phyloP scores from a whole-genome alignment of 306 rosid species.

The Dicorynia guianensis region DNA sequence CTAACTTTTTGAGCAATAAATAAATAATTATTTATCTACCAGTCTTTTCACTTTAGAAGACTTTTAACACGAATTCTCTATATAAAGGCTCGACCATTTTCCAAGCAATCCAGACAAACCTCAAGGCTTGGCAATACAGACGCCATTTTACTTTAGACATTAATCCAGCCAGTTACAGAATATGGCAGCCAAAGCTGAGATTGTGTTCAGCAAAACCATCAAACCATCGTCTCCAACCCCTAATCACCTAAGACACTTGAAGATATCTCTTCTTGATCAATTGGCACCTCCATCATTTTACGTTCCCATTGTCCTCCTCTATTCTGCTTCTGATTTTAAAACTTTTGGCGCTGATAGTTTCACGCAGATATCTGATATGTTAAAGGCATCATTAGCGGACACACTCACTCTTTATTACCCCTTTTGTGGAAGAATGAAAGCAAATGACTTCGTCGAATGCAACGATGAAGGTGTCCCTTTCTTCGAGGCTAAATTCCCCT shows the following conservation, averaged over 20 bases:
- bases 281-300: background rate
- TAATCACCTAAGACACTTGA: background rate
- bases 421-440: constrained; percentile 2
- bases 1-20: too few relatives aligned
- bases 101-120: too few relatives aligned
- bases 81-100: too few relatives aligned
- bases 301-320: background rate
- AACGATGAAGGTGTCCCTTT: constrained; percentile 1
- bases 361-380: background rate
- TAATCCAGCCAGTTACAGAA: too few relatives aligned
- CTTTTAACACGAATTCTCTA: too few relatives aligned
- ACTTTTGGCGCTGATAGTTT: background rate
- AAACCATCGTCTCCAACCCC: constrained; percentile 21
- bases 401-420: constrained; percentile 7
- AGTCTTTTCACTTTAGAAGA: too few relatives aligned
- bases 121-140: too few relatives aligned
- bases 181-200: background rate
- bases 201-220: background rate
- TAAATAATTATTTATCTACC: too few relatives aligned
- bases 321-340: background rate
- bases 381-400: background rate
- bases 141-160: too few relatives aligned
- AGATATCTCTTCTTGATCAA: constrained; percentile 4
- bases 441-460: background rate
- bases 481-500: background rate